Base-by-base conservation (phyloP, 805 yeast species). In the Geotrichum ghanense region DNA sequence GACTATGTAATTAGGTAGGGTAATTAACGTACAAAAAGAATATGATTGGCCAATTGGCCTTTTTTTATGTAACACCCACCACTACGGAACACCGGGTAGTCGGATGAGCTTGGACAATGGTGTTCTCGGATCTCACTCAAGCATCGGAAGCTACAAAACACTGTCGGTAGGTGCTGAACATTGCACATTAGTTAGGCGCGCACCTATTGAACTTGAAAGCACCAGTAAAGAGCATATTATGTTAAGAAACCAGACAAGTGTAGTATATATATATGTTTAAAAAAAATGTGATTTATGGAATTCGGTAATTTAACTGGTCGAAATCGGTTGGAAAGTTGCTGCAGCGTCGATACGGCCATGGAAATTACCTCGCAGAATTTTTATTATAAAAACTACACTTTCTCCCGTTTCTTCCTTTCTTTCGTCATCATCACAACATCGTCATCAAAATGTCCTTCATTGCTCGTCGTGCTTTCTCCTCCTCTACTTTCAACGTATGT, bases 401-500 rank as follows among this genome's bases (percentile, higher is more conserved):
- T 31, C 16, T 31, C 37, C 12, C 37, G 12, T n/a, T 31, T 12
- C 16, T 19, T 31, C 37, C 16, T 19, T 31, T 31, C 16, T 19
- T 31, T 31, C 37, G 10, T 31, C 37, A 6, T 12, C 37, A 10
- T 10, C 37, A 6, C 17, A 6, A 31, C 12, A 31, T 31, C 37
- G 37, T 31, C 17, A 31, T n/a, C 37, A 9, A n/a, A n/a, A 31
- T 31, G 37, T 31, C 37, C 16, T 31, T 31, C 37, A 31, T 31
- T 12, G 37, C 37, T 31, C 37, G 37, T 31, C 37, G 42, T 21
- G 42, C 42, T 39, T 39, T 39, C 42, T 39, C 42, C 21, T 20
- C 42, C 24, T 39, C 42, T 39, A 21, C 42, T n/a, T 39, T 39
- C 42, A 39, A 39, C 25, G 42, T 31, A 31, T 4, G 37, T 31